Evolutionary conservation across 192 early-diverging fungal species (phyloP), one percentile per base, ranked within the genome.

Genomic region (Coemansia sp.): DNA sequence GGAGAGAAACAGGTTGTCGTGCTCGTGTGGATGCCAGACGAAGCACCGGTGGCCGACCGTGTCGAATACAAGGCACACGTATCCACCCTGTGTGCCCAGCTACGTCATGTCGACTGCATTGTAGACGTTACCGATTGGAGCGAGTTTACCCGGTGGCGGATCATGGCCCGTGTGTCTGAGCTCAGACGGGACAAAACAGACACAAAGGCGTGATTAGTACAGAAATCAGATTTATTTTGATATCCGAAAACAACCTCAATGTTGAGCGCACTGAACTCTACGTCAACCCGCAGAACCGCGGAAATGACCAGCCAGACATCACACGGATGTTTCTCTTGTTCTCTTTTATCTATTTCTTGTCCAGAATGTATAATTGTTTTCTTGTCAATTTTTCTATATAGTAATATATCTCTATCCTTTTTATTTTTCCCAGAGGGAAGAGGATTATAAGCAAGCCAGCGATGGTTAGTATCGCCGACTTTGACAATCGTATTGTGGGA

Each of bases 41-140:
- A 37, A 0, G 73, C 73, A 15, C 10, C 53, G n/a, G 24, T 43
- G 17, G 52, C 53, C 3, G 60, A 66, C 0, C 24, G 56, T 0
- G 51, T 60, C 1, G 2, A 70, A 55, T 76, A 71, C 27, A 67
- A 66, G 58, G 21, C 21, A 0, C 22, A 24, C 21, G 17, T 60
- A 2, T 10, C 15, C 2, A 60, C 52, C 1, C 60, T 70, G 19
- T 59, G 29, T 23, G 48, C 17, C 1, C 68, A 71, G 52, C n/a
- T 76, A 1, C 50, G 67, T 0, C 49, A 49, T 17, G 52, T 57
- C 6, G 60, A 76, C 52, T 67, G 38, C 19, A 59, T 54, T 27
- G 59, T 76, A 12, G 57, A 64, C 25, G 59, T 76, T 7, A 47
- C 48, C n/a, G 39, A 76, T 0, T 58, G 64, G 74, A 48, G 49